phyloP scores from a whole-genome alignment of 1,139 yeast species.

The Wickerhamomyces sp. region DNA sequence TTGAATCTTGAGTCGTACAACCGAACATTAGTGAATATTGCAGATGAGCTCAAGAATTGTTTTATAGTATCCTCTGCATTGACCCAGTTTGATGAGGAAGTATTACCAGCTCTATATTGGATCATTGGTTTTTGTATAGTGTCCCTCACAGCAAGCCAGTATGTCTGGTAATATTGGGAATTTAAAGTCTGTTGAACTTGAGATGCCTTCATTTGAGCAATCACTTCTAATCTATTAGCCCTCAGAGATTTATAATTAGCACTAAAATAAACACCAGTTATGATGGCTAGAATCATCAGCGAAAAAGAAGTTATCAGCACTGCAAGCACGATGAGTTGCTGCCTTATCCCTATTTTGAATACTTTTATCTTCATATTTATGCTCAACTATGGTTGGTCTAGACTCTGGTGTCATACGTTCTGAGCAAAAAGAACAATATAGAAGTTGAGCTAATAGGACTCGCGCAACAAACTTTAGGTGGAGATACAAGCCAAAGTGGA shows the following conservation, averaged over 20 bases:
- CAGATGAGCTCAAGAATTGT: conserved; percentile 60
- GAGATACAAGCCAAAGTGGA: too few relatives aligned
- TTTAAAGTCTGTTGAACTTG: conserved; percentile 70
- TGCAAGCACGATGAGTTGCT: conserved; percentile 78
- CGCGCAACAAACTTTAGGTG: too few relatives aligned
- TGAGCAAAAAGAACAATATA: not conserved
- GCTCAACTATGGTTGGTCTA: not conserved
- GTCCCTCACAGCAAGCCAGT: conserved; percentile 63
- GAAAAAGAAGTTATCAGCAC: conserved; percentile 74
- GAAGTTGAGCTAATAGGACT: too few relatives aligned
- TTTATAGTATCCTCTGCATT: conserved; percentile 37
- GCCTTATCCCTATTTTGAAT: conserved; percentile 37
- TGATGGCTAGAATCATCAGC: conserved; percentile 67
- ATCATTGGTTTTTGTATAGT: conserved; percentile 56
- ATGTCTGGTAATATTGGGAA: conserved; percentile 62
- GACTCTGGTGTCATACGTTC: not conserved
- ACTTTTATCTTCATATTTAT: conserved; percentile 7
- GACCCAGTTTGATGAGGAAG: conserved; percentile 44
- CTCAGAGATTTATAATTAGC: conserved; percentile 56
- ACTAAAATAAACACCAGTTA: conserved; percentile 77
- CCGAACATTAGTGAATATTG: conserved; percentile 59
- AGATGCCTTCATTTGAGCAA: conserved; percentile 75
- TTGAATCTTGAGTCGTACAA: conserved; percentile 54
- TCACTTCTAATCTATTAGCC: conserved; percentile 68
- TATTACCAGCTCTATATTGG: conserved; percentile 69